Conservation (phyloP, 1,284 basidiomycete genomes). For the Cerioporus squamosus region DNA sequence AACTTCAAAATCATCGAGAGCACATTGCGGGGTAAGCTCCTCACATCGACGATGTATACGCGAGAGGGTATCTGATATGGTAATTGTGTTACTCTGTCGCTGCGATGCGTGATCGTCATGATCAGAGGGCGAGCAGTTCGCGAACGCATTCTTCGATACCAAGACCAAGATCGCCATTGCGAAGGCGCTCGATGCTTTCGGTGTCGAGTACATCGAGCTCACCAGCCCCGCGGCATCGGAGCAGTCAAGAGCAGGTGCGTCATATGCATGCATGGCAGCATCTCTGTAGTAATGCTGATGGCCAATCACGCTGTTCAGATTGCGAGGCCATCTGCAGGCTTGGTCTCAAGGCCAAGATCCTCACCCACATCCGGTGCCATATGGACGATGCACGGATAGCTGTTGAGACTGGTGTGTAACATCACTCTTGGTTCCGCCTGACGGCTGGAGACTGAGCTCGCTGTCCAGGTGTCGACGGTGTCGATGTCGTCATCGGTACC, state of each 20-base stretch:
- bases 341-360: conserved; percentile 95
- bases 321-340: conserved; percentile 99
- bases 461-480: conserved; percentile 90
- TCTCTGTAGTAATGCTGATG: neutral
- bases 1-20: conserved; percentile 99
- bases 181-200: conserved; percentile 95
- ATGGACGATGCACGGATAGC: conserved; percentile 99
- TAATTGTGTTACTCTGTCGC: conserved; percentile 2
- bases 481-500: conserved; percentile 99
- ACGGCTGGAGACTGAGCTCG: neutral
- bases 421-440: neutral
- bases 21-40: conserved; percentile 80
- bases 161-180: conserved; percentile 99
- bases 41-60: neutral
- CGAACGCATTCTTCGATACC: conserved; percentile 99
- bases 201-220: conserved; percentile 99
- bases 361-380: conserved; percentile 99
- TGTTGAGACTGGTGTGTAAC: conserved; percentile 89
- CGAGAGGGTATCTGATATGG: neutral
- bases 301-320: conserved; percentile 51
- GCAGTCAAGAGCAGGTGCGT: conserved; percentile 73
- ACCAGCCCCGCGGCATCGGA: conserved; percentile 98
- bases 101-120: neutral
- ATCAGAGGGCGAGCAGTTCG: conserved; percentile 98
- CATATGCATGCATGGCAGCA: neutral